These are phyloP conservation scores for Flaveria sonorensis DNA, from an alignment of 129 eudicot species.

Conservation along the genomic window DNA sequence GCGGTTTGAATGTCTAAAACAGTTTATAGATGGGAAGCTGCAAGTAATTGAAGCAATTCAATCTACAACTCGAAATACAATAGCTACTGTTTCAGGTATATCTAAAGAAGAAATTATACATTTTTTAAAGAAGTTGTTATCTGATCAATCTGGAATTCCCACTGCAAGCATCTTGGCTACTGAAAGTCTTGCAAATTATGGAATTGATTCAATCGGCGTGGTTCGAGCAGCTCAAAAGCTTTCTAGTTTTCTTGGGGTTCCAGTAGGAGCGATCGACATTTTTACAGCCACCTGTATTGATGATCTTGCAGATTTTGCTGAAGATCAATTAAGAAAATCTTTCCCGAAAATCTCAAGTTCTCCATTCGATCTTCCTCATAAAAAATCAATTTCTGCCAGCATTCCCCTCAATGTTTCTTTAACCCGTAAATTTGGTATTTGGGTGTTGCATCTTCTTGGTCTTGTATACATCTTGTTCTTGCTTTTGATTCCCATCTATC, in stretches of 20 bases:
- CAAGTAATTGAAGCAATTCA: constrained; percentile 22
- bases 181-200: constrained; percentile 41
- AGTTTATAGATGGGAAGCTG: constrained; percentile 41
- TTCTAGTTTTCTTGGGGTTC: constrained; percentile 42
- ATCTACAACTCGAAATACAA: constrained; percentile 9
- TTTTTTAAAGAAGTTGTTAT: constrained; percentile 41
- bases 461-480: constrained; percentile 35
- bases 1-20: constrained; percentile 46
- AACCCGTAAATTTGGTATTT: constrained; percentile 33
- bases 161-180: constrained; percentile 36
- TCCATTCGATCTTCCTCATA: constrained; percentile 10
- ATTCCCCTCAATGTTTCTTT: constrained; percentile 19
- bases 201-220: constrained; percentile 54
- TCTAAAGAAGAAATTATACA: constrained; percentile 42
- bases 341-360: constrained; percentile 3
- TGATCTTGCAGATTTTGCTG: constrained; percentile 50
- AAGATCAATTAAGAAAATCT: constrained; percentile 37
- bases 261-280: constrained; percentile 55
- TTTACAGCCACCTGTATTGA: constrained; percentile 59
- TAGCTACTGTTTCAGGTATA: constrained; percentile 10
- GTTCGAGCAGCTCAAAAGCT: constrained; percentile 58
- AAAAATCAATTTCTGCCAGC: constrained; percentile 4
- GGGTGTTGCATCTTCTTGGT: constrained; percentile 40
- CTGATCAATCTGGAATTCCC: constrained; percentile 44
- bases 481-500: constrained; percentile 37